Conservation (phyloP, 495 filamentous ascomycete genomes). For the Tuber aestivum region DNA sequence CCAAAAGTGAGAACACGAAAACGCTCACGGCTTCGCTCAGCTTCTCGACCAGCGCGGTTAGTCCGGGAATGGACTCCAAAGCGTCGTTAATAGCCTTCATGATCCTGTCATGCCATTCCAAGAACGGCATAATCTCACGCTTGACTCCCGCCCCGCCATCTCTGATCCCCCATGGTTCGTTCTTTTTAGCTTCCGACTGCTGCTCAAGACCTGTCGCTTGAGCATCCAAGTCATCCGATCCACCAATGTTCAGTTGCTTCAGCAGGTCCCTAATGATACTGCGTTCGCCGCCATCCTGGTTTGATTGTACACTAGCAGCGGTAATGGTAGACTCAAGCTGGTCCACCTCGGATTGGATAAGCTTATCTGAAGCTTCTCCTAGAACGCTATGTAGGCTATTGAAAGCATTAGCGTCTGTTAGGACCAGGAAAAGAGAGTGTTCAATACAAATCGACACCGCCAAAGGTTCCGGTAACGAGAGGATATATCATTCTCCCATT, state of each 20-base stretch:
- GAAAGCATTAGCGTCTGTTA: conserved; percentile 8
- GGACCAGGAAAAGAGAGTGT: neutral
- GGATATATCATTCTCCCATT: conserved; percentile 67
- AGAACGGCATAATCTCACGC: conserved; percentile 71
- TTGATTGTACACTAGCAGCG: conserved; percentile 50
- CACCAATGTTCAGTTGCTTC: conserved; percentile 63
- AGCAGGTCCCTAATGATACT: conserved; percentile 70
- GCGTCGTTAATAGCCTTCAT: conserved; percentile 69
- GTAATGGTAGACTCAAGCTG: conserved; percentile 70
- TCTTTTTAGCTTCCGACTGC: conserved; percentile 45
- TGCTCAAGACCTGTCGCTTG: conserved; percentile 66
- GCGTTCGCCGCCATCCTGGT: conserved; percentile 46
- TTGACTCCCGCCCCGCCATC: conserved; percentile 50
- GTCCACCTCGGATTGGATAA: conserved; percentile 77
- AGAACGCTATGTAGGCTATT: conserved; percentile 73
- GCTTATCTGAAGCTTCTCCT: conserved; percentile 82
- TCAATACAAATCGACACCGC: conserved; percentile 64
- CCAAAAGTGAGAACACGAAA: conserved; percentile 79
- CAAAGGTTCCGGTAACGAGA: conserved; percentile 82
- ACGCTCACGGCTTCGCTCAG: conserved; percentile 71
- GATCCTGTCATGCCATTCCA: conserved; percentile 82
- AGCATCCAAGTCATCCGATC: conserved; percentile 59
- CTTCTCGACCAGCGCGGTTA: conserved; percentile 72
- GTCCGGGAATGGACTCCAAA: conserved; percentile 71
- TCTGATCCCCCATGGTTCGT: conserved; percentile 28